Evolutionary conservation across 75 land plant species (phyloP), one percentile per base, ranked within the genome.

Genomic region (Pinus taeda): DNA sequence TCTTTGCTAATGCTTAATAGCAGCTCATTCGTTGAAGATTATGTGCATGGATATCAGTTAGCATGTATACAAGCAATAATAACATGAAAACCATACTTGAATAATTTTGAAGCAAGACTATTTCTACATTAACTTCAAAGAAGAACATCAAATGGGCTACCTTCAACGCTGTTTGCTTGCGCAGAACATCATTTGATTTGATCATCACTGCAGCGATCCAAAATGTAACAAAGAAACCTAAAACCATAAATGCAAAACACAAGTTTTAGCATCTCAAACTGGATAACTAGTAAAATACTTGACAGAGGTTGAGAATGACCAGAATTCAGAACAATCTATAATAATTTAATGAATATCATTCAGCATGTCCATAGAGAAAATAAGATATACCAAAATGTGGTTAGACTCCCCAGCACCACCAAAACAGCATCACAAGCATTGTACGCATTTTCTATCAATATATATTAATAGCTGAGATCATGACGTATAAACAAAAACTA

Each of bases 161-260:
- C 98, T 93, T 95, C 65, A 93, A 74, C 77, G 98, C 96, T 57
- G 99, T 97, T 73, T 97, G 99, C 76, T 92, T 97, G 24, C 91
- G 83, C n/a, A 97, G 73, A 58, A 97, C 75, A 71, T 92, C 95
- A 88, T 97, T 97, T 24, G 99, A 93, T 76, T 92, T 94, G 79
- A 89, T 84, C 98, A 97, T 89, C 64, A 92, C 85, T 49, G 89
- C 91, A 77, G 99, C 83, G 58, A 97, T 82, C 95, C 95, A 92
- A 57, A 95, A 78, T 22, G 95, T 89, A 17, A 91, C 92, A 89
- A 93, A 81, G 81, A 95, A 89, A 65, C 98, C 98, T 94, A 87
- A 36, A 83, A 33, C 33, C 33, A 33, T 33, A 39, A 78, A 21
- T 12, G 76, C 24, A 29, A 26, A 17, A n/a, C 21, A 57, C 21